Base-by-base conservation (phyloP, 2,329 filamentous ascomycete genomes). In the Trichoderma atroviride region DNA sequence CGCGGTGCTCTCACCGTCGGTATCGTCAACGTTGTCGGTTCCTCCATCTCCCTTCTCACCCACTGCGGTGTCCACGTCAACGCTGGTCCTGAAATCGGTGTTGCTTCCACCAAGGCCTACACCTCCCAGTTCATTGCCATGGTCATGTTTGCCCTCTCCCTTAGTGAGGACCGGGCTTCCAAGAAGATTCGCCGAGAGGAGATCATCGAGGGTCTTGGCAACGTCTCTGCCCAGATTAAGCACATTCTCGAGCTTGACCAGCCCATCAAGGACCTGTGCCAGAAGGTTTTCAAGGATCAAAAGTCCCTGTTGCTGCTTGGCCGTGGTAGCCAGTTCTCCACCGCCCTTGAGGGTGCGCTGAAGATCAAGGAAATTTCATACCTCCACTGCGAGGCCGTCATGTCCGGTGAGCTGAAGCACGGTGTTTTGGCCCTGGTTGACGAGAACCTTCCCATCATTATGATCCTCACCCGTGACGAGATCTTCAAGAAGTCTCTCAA, bases 311-410 rank as follows among this genome's bases (percentile, higher is more conserved):
- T 99, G 72, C 89, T 99, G 67, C 88, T 99, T 71, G 96, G 96
- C 71, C 92, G 96, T 86, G 96, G 96, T 75, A 93, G 93, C 79
- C 96, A 99, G 84, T 97, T 94, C 86, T 94, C 95, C 71, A 99
- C 96, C 76, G 96, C 96, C 69, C 89, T 99, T 27, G 96, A 99
- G 86, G 96, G 93, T 83, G 96, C 96, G 61, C 87, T 99, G 75
- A 99, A 99, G 88, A 99, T 99, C 83, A 99, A 99, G 89, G 96
- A 99, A 85, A 99, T 99, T 77, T 98, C 95, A 22, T 99, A 99
- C 83, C 92, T 99, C 70, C 96, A 99, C 83, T 99, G 96, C 83
- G 96, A 99, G 85, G 96, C 96, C 76, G 96, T 99, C 86, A 99
- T 99, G 96, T 98, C 96, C 73, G 96, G 96, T 83, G 96, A 99